Evolutionary conservation across 1,139 yeast genomes (phyloP), one percentile per base, ranked within the genome.

Genomic region (Hanseniaspora uvarum): DNA sequence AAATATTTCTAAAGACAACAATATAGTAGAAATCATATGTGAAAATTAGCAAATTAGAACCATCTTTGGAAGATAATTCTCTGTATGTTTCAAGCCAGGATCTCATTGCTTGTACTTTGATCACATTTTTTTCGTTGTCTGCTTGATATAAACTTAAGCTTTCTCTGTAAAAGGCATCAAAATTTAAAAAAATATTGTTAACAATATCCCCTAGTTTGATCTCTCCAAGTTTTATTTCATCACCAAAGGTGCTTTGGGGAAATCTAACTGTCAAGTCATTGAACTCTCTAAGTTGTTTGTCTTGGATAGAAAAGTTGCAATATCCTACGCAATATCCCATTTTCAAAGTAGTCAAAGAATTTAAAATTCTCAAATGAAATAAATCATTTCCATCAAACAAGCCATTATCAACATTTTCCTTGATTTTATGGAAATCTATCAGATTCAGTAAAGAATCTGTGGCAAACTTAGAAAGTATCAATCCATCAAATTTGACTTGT

Each of bases 361-460:
- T 77, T 65, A 76, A 70, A 33, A 78, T 73, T 55, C 82, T 64
- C 55, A 77, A 59, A 58, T 76, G 77, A 61, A 73, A 78, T 44
- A 77, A 56, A 58, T 77, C 80, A 43, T 64, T 67, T 4, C 66
- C 61, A 14, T 61, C 64, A 53, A 60, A 72, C 2, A 59, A 56
- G 39, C 65, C 67, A 4, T 59, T 52, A 8, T 57, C 46, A 2
- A 71, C 72, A 26, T 76, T 64, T 18, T 69, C 66, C 43, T 67
- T 64, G 14, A 78, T 71, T 41, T 65, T 66, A 53, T 68, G 66
- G 54, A 74, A 71, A 56, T 71, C 76, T 4, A 74, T 62, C 7
- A 77, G 68, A 30, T 72, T 62, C 56, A 77, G 66, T 54, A 73
- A 63, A 58, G 76, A 76, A 58, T 73, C 73, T 30, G 77, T 60